Conservation (phyloP, 495 filamentous ascomycete genomes). For the Penicillium malachiteum region DNA sequence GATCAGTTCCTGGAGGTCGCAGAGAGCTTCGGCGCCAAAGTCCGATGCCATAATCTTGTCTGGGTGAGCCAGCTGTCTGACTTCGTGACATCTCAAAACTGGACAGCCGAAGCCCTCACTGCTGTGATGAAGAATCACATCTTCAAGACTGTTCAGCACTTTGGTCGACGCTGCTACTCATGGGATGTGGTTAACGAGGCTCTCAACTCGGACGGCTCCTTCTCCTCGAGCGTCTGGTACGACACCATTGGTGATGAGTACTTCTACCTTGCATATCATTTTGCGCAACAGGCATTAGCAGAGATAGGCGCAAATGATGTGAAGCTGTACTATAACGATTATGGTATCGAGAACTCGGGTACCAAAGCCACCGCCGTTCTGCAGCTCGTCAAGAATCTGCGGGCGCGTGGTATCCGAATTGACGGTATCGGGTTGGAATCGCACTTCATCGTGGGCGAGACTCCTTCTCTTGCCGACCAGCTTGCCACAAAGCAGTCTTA, state of each 20-base stretch:
- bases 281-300: constrained; percentile 40
- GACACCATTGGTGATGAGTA: constrained; percentile 28
- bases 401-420: constrained; percentile 51
- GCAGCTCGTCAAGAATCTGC: constrained; percentile 46
- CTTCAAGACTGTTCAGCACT: constrained; percentile 45
- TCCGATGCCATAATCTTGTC: constrained; percentile 60
- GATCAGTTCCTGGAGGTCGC: constrained; percentile 48
- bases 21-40: constrained; percentile 37
- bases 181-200: constrained; percentile 60
- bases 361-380: constrained; percentile 48
- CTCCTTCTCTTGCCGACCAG: constrained; percentile 41
- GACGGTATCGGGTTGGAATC: constrained; percentile 61
- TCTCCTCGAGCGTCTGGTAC: constrained; percentile 25
- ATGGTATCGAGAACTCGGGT: constrained; percentile 58
- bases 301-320: constrained; percentile 28
- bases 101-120: constrained; percentile 46
- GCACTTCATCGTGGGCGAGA: constrained; percentile 56
- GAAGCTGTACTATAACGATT: constrained; percentile 68
- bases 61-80: constrained; percentile 55
- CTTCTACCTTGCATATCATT: constrained; percentile 36
- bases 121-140: constrained; percentile 47
- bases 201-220: constrained; percentile 42
- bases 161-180: constrained; percentile 35
- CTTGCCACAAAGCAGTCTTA: constrained; percentile 41
- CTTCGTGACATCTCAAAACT: constrained; percentile 47